Percentiles rank a stretch among this genome's conserved stretches.
These are phyloP conservation scores for Fusarium sacchari DNA, from an alignment of 2,329 filamentous ascomycete species.

Conservation along the genomic window DNA sequence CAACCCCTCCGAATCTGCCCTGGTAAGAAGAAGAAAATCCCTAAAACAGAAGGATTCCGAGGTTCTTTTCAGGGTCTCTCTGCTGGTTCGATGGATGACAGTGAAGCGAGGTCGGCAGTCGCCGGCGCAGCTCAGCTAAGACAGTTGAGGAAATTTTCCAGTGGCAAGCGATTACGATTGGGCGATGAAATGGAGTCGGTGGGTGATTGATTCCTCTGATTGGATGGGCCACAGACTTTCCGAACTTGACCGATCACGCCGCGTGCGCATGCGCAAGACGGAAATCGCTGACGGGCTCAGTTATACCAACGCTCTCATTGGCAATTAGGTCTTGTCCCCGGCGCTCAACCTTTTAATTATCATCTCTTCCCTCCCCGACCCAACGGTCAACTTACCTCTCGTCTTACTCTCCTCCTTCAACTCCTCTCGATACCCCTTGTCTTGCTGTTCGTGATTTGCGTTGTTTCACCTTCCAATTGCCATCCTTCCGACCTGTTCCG, in stretches of 20 bases:
- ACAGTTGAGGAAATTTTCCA: constrained; percentile 15
- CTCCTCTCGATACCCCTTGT: constrained; percentile 1
- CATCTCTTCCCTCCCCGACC: neutral
- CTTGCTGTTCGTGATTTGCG: constrained; percentile 8
- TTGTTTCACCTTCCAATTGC: constrained; percentile 6
- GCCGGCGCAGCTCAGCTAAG: constrained; percentile 21
- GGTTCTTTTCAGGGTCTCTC: neutral
- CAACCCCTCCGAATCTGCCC: neutral
- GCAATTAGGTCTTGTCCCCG: constrained; percentile 27
- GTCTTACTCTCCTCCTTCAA: neutral
- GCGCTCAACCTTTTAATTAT: constrained; percentile 9
- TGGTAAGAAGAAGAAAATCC: neutral
- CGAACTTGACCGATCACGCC: constrained; percentile 41
- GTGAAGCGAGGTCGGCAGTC: constrained; percentile 15
- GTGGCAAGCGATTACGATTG: constrained; percentile 28
- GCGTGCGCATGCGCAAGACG: constrained; percentile 22
- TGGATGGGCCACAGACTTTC: constrained; percentile 24
- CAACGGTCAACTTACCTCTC: neutral
- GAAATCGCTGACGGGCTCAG: constrained; percentile 27
- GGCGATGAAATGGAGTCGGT: neutral
- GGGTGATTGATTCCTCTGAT: neutral
- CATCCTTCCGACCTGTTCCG: constrained; percentile 35
- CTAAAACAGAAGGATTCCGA: constrained; percentile 4
- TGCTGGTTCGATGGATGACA: constrained; percentile 21
- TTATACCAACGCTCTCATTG: constrained; percentile 41